Evolutionary conservation across 768 basidiomycete species (phyloP).

Genomic region (Omphalotus guepiniiformis): DNA sequence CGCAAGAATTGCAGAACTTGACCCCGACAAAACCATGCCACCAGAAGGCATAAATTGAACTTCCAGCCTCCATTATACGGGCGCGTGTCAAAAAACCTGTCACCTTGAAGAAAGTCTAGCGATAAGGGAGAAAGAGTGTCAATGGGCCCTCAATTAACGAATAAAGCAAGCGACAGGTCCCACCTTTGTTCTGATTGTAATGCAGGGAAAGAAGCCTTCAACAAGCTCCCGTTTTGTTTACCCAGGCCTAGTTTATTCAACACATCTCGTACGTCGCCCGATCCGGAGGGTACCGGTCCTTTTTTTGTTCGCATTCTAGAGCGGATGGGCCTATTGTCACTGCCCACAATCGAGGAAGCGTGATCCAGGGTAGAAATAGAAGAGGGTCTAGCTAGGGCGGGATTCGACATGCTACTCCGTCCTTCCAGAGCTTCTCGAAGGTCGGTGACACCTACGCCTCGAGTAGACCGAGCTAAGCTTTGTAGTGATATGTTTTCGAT

Average conservation of each 20-base stretch:
- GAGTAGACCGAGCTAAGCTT: conserved; percentile 72
- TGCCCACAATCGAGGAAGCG: conserved; percentile 43
- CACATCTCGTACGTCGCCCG: conserved; percentile 77
- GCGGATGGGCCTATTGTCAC: conserved; percentile 41
- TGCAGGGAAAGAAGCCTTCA: conserved; percentile 70
- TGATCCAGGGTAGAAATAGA: conserved; percentile 79
- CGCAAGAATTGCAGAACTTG: too few species aligned
- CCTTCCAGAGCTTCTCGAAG: conserved; percentile 87
- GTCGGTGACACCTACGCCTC: conserved; percentile 84
- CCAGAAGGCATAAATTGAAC: too few species aligned
- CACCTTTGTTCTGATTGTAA: conserved; percentile 42
- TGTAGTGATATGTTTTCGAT: conserved; percentile 88
- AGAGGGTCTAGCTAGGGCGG: conserved; percentile 60
- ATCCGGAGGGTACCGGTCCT: conserved; percentile 42
- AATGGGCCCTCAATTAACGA: too few species aligned
- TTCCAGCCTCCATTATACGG: too few species aligned
- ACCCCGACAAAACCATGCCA: too few species aligned
- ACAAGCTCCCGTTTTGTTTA: conserved; percentile 55
- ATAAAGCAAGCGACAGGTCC: too few species aligned
- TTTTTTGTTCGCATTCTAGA: conserved; percentile 51
- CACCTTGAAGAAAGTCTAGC: too few species aligned
- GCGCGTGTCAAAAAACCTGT: too few species aligned
- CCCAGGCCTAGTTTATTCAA: conserved; percentile 81
- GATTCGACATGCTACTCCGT: conserved; percentile 77
- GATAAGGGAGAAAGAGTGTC: too few species aligned